phyloP scores from a whole-genome alignment of 2,329 filamentous ascomycete genomes.

The Fusarium sp. region DNA sequence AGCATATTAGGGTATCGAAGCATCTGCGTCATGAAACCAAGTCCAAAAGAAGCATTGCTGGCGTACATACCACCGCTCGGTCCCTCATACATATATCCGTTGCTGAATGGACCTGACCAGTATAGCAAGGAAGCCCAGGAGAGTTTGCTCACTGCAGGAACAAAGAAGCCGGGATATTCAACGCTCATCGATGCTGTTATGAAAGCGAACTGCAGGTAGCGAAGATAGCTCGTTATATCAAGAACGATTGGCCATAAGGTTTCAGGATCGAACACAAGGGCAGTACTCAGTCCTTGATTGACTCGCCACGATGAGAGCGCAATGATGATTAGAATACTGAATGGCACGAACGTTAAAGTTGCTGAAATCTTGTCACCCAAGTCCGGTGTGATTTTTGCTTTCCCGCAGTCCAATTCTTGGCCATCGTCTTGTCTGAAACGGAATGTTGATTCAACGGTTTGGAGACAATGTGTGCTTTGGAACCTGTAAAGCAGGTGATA shows the following conservation, averaged over 20 bases:
- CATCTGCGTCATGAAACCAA: background rate
- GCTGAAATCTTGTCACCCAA: background rate
- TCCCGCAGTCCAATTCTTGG: background rate
- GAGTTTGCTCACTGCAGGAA: background rate
- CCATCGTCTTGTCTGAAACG: background rate
- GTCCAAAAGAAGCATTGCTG: slow-evolving; percentile 1
- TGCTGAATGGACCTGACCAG: background rate
- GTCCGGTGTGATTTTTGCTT: background rate
- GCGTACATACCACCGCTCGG: background rate
- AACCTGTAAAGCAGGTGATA: background rate
- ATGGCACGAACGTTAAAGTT: background rate
- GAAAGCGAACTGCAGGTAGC: background rate
- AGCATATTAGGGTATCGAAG: background rate
- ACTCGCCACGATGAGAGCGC: background rate
- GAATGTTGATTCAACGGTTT: background rate
- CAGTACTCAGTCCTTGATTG: too few relatives aligned
- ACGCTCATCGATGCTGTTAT: background rate
- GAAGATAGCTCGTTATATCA: background rate
- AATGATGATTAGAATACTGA: background rate
- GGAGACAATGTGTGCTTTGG: background rate
- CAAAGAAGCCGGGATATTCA: background rate
- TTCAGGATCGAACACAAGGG: too few relatives aligned
- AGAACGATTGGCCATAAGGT: background rate
- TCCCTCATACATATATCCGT: background rate
- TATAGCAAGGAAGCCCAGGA: background rate